Base-by-base conservation (phyloP, 202 grass and related monocot genomes). In the Cymbopogon flexuosus region DNA sequence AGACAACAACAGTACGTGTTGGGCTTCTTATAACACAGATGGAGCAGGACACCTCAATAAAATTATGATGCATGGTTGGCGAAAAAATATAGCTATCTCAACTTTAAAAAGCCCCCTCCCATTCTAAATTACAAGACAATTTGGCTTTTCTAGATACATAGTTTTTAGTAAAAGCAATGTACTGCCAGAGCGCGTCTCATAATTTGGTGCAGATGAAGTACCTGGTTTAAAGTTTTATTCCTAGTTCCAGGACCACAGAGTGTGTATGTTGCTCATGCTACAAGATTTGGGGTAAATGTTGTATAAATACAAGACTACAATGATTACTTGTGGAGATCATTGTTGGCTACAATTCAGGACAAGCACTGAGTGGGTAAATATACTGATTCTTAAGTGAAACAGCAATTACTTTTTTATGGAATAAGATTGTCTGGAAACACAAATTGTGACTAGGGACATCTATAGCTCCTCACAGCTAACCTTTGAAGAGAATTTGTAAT, bases 371-470 rank as follows among this genome's bases (percentile, higher is more conserved):
- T 49, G 22, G 30, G 16, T 68, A 65, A 8, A 63, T 83, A 60
- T 11, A 73, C 18, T 7, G 43, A 51, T 51, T 15, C 31, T 62
- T 70, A 72, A 47, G 45, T 41, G 71, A 70, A 77, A 70, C 37
- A 63, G 60, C 0, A 16, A 57, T n/a, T 56, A 33, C 6, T 16
- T 16, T 29, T 73, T 79, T n/a, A 11, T 73, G 10, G 35, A 75
- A 67, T 62, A 23, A 46, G 61, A 19, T 22, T 83, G 65, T 33
- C 23, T 0, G 18, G 41, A 76, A 70, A 84, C 3, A 70, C 2
- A 70, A 81, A 63, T 56, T 78, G 3, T 65, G 10, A 64, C 29
- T 36, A 76, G 27, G n/a, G 43, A 75, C 63, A 65, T n/a, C n/a
- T 67, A 45, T 71, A 56, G 16, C 8, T 70, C 57, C n/a, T 84